Evolutionary conservation across 2,329 filamentous ascomycete genomes (phyloP).

Genomic region (Diaporthe helianthi): DNA sequence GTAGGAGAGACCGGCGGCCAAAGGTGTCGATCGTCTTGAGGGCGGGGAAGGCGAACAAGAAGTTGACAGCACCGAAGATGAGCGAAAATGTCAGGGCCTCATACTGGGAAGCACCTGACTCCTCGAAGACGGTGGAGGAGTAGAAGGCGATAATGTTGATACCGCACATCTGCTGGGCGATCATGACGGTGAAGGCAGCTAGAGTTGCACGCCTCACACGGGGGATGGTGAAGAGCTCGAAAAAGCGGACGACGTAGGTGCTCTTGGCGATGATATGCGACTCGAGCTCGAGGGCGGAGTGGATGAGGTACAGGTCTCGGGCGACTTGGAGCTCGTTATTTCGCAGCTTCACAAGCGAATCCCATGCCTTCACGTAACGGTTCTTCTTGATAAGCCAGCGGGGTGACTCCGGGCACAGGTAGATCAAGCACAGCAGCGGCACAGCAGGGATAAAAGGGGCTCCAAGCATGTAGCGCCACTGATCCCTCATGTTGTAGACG

Average conservation of each 20-base stretch:
- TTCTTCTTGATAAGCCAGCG: slow-evolving; percentile 72
- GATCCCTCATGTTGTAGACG: slow-evolving; percentile 65
- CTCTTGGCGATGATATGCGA: slow-evolving; percentile 38
- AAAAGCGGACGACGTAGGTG: slow-evolving; percentile 59
- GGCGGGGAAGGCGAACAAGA: slow-evolving; percentile 71
- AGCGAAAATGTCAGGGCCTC: slow-evolving; percentile 51
- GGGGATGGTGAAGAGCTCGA: slow-evolving; percentile 66
- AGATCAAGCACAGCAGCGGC: slow-evolving; percentile 64
- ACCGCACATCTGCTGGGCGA: slow-evolving; percentile 68
- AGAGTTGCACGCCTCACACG: slow-evolving; percentile 67
- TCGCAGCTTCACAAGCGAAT: slow-evolving; percentile 62
- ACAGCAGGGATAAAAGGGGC: slow-evolving; percentile 71
- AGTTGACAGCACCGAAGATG: slow-evolving; percentile 63
- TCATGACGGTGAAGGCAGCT: slow-evolving; percentile 74
- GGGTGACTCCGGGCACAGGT: slow-evolving; percentile 69
- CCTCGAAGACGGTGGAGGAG: slow-evolving; percentile 53
- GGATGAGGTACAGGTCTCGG: slow-evolving; percentile 66
- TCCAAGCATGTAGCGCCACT: slow-evolving; percentile 70
- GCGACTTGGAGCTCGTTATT: slow-evolving; percentile 67
- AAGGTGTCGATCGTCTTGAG: slow-evolving; percentile 73
- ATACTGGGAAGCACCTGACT: slow-evolving; percentile 48
- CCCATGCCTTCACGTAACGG: slow-evolving; percentile 60
- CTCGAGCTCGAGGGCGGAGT: slow-evolving; percentile 55
- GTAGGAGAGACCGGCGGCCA: slow-evolving; percentile 65
- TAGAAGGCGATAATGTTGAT: slow-evolving; percentile 61